Conservation (phyloP, 2,329 filamentous ascomycete species). For the Botrytis elliptica region DNA sequence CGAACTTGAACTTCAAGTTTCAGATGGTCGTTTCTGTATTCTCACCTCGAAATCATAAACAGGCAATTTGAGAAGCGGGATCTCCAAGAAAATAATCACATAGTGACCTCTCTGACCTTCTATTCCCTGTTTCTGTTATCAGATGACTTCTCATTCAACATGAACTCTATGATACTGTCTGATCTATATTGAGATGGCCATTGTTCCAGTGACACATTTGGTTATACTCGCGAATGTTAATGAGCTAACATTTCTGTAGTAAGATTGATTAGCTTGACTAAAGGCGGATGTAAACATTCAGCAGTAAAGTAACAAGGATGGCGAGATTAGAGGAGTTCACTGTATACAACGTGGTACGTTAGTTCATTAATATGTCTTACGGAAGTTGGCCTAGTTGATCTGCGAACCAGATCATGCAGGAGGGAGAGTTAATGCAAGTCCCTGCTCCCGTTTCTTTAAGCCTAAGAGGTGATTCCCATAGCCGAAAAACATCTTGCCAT, state of each 20-base stretch:
- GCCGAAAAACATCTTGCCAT: neutral
- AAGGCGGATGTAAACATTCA: neutral
- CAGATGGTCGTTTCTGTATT: neutral
- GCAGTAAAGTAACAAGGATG: neutral
- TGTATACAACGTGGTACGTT: neutral
- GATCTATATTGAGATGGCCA: neutral
- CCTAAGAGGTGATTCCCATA: neutral
- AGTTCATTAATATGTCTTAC: neutral
- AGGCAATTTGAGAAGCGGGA: neutral
- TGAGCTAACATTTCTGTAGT: neutral
- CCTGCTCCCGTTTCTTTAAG: neutral
- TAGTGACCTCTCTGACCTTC: neutral
- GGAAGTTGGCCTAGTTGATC: slow-evolving; percentile 1
- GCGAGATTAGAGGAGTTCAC: neutral
- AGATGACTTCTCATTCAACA: neutral
- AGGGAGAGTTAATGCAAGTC: neutral
- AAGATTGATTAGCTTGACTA: neutral
- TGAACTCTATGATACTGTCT: neutral
- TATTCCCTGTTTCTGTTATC: neutral
- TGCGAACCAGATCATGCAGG: neutral
- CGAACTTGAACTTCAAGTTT: neutral
- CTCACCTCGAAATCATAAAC: neutral
- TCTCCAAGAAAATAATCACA: neutral
- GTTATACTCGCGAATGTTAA: neutral
- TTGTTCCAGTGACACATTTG: neutral